These are phyloP conservation scores for Chlamydomonas urium DNA, from an alignment of 139 green algal species.

Conservation along the genomic window DNA sequence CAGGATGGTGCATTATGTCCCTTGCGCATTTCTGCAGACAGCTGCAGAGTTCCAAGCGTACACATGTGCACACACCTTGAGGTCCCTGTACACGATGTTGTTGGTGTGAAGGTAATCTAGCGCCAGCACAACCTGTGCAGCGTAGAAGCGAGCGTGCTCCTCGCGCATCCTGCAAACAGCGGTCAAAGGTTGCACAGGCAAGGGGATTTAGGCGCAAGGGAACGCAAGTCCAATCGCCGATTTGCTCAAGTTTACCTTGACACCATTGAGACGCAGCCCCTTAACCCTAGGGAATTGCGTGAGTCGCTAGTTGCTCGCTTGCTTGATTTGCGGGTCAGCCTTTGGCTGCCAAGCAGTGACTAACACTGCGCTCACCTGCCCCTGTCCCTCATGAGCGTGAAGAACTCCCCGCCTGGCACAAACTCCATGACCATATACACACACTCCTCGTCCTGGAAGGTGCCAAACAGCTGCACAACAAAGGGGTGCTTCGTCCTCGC, in stretches of 20 bases:
- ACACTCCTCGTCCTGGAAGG: conserved; percentile 69
- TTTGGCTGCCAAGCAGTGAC: too few relatives aligned
- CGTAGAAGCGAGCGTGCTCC: conserved; percentile 69
- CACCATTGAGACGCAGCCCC: background rate
- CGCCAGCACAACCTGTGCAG: conserved; percentile 55
- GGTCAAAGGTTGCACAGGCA: background rate
- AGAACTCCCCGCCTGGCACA: conserved; percentile 76
- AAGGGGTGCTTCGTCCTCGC: conserved; percentile 49
- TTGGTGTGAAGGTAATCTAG: conserved; percentile 62
- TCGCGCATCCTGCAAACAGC: conserved; percentile 46
- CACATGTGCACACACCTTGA: too few relatives aligned
- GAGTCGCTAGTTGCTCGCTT: background rate
- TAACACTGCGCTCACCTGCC: conserved; percentile 5
- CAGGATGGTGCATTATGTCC: too few relatives aligned
- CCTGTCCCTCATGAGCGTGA: conserved; percentile 40
- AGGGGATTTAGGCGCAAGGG: background rate
- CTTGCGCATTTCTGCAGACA: too few relatives aligned
- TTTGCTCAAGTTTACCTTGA: background rate
- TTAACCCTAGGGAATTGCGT: background rate
- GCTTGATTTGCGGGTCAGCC: too few relatives aligned
- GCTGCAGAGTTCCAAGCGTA: too few relatives aligned
- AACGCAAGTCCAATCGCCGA: background rate
- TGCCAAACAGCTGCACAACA: conserved; percentile 52
- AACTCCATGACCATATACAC: conserved; percentile 82
- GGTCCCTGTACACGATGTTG: conserved; percentile 56